Evolutionary conservation across 768 basidiomycete genomes (phyloP), one percentile per base, ranked within the genome.

Genomic region (Amylocystis lapponica): DNA sequence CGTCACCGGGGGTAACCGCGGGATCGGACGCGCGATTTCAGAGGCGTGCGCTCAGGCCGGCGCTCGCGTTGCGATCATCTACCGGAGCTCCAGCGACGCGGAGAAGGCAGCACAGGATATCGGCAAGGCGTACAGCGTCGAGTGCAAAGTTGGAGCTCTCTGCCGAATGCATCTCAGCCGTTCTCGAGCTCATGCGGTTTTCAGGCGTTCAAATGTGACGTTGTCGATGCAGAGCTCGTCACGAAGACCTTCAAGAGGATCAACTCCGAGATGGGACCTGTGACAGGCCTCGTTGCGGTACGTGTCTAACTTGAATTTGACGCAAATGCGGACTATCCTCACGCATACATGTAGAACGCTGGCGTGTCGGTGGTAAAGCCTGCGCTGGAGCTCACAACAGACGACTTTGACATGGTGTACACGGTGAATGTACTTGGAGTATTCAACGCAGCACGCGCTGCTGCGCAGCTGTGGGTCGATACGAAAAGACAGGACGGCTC

Each of bases 401-500:
- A 77, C 0, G 82, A 85, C 43, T 84, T 80, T 61, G 53, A 66
- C 1, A 61, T 56, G 11, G 71, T 82, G 0, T 83, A 71, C 48
- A 66, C 68, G 37, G 74, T 76, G 13, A 85, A 84, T 47, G 80
- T 83, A 7, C 74, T 71, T 22, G 82, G 81, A 1, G 81, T 81
- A 1, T 82, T 81, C 66, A 81, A 83, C 47, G 74, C 72, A 4
- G 71, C 74, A 14, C 70, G 76, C 11, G 80, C 76, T 2, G 74
- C 71, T 14, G 78, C 79, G 2, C 71, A 72, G 38, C 37, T 76
- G 1, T 79, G 78, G 75, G 58, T 55, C 0, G 61, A 68, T 0
- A 43, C 54, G 16, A 55, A 68, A 1, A 54, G 61, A 27, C 42
- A 36, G 23, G 52, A 52, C 14, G 75, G 76, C 0, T 79, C 80